Percentiles rank a stretch among this genome's conserved stretches.
These are phyloP conservation scores for Claviceps humidiphila DNA, from an alignment of 2,329 filamentous ascomycete species.

Conservation along the genomic window DNA sequence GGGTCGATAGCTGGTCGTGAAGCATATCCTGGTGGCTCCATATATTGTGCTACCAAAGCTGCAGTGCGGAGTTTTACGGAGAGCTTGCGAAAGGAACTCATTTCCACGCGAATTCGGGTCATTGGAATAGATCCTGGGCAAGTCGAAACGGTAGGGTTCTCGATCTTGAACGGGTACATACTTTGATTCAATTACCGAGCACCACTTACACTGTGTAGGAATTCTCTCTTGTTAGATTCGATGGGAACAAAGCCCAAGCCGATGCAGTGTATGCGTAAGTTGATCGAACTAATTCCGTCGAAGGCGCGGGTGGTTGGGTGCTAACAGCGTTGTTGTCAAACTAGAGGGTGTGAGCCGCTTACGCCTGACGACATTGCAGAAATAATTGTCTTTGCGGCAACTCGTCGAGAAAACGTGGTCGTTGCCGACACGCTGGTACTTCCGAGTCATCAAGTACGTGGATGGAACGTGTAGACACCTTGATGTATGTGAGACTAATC, in stretches of 20 bases:
- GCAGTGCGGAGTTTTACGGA: constrained; percentile 79
- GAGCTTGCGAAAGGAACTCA: constrained; percentile 66
- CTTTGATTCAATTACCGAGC: neutral
- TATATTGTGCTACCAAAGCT: constrained; percentile 90
- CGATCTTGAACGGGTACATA: neutral
- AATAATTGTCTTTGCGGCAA: constrained; percentile 73
- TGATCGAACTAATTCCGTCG: neutral
- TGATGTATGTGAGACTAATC: neutral
- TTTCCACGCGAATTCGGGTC: constrained; percentile 65
- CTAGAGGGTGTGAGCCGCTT: constrained; percentile 62
- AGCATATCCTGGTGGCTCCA: constrained; percentile 70
- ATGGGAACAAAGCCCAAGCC: constrained; percentile 78
- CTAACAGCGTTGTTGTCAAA: neutral
- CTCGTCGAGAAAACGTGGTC: constrained; percentile 79
- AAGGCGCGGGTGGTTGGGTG: neutral
- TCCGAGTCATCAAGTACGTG: constrained; percentile 70
- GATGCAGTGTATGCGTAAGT: constrained; percentile 76
- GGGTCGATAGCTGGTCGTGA: constrained; percentile 83
- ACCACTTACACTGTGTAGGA: constrained; percentile 34
- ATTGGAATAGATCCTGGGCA: constrained; percentile 87
- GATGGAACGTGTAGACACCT: neutral
- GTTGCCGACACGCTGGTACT: constrained; percentile 78
- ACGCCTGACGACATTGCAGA: constrained; percentile 88
- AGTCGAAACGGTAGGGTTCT: constrained; percentile 58
- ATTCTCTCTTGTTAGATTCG: constrained; percentile 79